Evolutionary conservation across 2,329 filamentous ascomycete genomes (phyloP), one percentile per base, ranked within the genome.

Genomic region (Microdochium nivale): DNA sequence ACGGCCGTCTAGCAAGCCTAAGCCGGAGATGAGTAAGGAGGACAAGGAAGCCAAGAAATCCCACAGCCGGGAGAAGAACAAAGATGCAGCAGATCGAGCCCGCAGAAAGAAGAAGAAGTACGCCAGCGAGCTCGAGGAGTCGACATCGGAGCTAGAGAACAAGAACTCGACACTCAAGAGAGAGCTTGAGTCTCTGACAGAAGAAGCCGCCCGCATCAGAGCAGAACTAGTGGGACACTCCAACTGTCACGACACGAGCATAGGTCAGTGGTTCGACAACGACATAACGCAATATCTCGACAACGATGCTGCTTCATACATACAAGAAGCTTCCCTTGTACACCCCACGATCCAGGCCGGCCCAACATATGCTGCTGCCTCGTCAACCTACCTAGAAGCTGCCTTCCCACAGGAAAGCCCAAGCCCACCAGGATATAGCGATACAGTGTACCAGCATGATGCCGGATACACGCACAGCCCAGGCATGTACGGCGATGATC

Each of bases 11-110:
- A 66, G 62, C 50, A 63, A 65, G 37, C 59, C 59, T 25, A 67
- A 52, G 49, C 55, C 54, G 5, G 59, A 53, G 27, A 57, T 53
- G 49, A 53, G 50, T 47, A 57, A 58, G 3, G 70, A 74, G 10
- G 65, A 68, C 1, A 47, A 21, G 24, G 25, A 30, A 16, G 62
- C 62, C 8, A 81, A 78, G 58, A 72, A 80, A 25, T 74, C 71
- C 54, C 77, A 76, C 55, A 84, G 83, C 58, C 73, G 88, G 0
- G 83, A 87, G 65, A 79, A 86, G 54, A 90, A 90, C 64, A 77
- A 86, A 10, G 70, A 86, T 2, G 86, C 87, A 0, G 86, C 87
- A 1, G 86, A 82, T 63, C 89, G 88, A 62, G 90, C 86, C 61
- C 79, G 86, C 3, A 79, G 85, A 60, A 88, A 87, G 66, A 80